Evolutionary conservation across 1,139 yeast species (phyloP).

Genomic region (Saccharomycopsis crataegensis): DNA sequence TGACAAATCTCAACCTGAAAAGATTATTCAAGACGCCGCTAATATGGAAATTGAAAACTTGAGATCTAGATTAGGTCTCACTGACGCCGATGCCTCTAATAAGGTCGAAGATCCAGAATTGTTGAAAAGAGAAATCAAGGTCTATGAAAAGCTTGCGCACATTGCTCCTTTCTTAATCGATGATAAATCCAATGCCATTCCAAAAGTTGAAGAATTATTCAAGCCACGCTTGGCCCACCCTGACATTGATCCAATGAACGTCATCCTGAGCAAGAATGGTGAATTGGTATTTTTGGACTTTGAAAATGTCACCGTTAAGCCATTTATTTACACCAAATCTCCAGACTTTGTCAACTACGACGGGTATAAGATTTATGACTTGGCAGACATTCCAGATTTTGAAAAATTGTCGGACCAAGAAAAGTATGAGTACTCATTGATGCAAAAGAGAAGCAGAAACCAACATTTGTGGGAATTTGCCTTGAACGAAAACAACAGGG

Average conservation of each 20-base stretch:
- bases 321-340: slow-evolving; percentile 67
- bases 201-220: slow-evolving; percentile 53
- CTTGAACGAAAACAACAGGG: slow-evolving; percentile 54
- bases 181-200: slow-evolving; percentile 41
- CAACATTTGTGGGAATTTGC: slow-evolving; percentile 82
- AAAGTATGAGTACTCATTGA: slow-evolving; percentile 73
- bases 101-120: slow-evolving; percentile 36
- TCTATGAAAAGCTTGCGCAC: slow-evolving; percentile 51
- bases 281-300: slow-evolving; percentile 61
- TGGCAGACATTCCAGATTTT: slow-evolving; percentile 65
- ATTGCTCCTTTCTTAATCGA: slow-evolving; percentile 53
- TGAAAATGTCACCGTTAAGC: slow-evolving; percentile 73
- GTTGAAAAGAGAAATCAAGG: slow-evolving; percentile 42
- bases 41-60: slow-evolving; percentile 59
- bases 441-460: slow-evolving; percentile 84
- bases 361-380: slow-evolving; percentile 77
- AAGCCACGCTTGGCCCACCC: slow-evolving; percentile 72
- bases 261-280: slow-evolving; percentile 41
- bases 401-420: slow-evolving; percentile 62
- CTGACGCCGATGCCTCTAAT: slow-evolving; percentile 46
- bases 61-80: slow-evolving; percentile 44
- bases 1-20: slow-evolving; percentile 48
- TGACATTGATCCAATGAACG: slow-evolving; percentile 88
- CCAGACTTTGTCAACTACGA: slow-evolving; percentile 82
- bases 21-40: slow-evolving; percentile 58